Conservation (phyloP, 148 eudicot species). For the Cornus controversa region DNA sequence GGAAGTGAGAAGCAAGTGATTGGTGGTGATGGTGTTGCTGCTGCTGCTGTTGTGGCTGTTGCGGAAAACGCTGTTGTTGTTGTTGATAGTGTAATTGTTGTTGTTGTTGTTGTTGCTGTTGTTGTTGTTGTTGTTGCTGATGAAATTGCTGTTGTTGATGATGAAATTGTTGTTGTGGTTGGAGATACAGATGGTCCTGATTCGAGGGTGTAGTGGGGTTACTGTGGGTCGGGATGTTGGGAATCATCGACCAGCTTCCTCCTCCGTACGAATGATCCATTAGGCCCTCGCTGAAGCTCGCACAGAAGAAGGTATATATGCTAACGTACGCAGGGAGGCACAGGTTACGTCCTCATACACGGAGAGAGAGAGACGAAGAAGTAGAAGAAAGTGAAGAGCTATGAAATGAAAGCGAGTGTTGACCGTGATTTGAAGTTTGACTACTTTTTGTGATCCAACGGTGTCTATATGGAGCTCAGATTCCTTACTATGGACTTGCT, state of each 20-base stretch:
- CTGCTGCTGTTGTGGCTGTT: constrained; percentile 34
- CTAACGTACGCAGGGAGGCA: not conserved
- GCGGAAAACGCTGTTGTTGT: constrained; percentile 1
- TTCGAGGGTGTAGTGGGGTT: constrained; percentile 57
- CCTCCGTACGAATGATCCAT: constrained; percentile 72
- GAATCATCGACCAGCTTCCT: constrained; percentile 85
- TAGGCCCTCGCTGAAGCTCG: not conserved
- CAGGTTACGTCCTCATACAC: not conserved
- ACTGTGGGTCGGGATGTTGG: constrained; percentile 53
- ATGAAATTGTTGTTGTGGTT: constrained; percentile 36
- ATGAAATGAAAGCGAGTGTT: too few species aligned
- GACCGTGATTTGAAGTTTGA: too few species aligned
- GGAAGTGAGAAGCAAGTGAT: constrained; percentile 86
- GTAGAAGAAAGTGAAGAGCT: too few species aligned
- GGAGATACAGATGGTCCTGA: constrained; percentile 62
- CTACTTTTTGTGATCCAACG: too few species aligned
- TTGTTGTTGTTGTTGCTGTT: constrained; percentile 22
- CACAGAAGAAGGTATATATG: too few species aligned
- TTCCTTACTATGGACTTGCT: not conserved
- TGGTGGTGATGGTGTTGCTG: constrained; percentile 43
- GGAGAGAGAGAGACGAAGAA: too few species aligned
- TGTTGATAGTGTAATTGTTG: constrained; percentile 32
- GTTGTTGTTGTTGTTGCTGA: constrained; percentile 32
- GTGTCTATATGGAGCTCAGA: too few species aligned
- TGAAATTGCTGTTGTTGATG: constrained; percentile 38